Evolutionary conservation across 2,329 filamentous ascomycete genomes (phyloP), one percentile per base, ranked within the genome.

Genomic region (Trichoderma atrobrunneum): DNA sequence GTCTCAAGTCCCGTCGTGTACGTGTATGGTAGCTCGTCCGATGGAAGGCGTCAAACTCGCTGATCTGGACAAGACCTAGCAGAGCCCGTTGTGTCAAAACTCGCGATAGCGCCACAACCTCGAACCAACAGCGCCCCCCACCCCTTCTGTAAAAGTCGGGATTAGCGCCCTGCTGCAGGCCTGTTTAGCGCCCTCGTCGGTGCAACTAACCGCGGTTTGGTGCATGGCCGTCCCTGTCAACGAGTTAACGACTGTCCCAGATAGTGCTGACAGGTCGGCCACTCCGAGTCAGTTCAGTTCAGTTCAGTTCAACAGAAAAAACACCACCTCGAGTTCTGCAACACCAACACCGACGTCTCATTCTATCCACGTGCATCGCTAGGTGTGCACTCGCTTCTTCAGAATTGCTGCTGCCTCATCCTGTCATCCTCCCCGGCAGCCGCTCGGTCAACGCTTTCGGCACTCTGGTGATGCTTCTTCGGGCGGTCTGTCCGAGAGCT

Each of bases 221-320:
- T 70, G 57, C 57, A 61, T 62, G 66, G 26, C 36, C 36, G 36
- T 32, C 66, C 66, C 66, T 69, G 39, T 14, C 28, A 14, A n/a
- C 43, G 39, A 59, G 28, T 14, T n/a, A 14, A n/a, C 43, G 39
- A 59, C 32, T 24, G 0, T 21, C 8, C 39, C 26, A 2, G 64
- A 70, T 70, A 61, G 67, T 28, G 67, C 67, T 70, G 67, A 70
- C 67, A 70, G 51, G 43, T 62, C 67, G 67, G 67, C 39, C 67
- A 54, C 57, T 30, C 67, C 67, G 67, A 30, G 12, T 36, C 66
- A 62, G 28, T 26, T 26, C 43, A 14, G 43, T 21, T 54, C 26
- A 43, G 32, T 43, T 56, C n/a, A n/a, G 51, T 59, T 5, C 2
- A 18, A 30, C n/a, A 7, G 8, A 59, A 30, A 18, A n/a, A 65